These are phyloP conservation scores for Chlamydomonas sphaeroides DNA, from an alignment of 139 green algal species.

Conservation along the genomic window DNA sequence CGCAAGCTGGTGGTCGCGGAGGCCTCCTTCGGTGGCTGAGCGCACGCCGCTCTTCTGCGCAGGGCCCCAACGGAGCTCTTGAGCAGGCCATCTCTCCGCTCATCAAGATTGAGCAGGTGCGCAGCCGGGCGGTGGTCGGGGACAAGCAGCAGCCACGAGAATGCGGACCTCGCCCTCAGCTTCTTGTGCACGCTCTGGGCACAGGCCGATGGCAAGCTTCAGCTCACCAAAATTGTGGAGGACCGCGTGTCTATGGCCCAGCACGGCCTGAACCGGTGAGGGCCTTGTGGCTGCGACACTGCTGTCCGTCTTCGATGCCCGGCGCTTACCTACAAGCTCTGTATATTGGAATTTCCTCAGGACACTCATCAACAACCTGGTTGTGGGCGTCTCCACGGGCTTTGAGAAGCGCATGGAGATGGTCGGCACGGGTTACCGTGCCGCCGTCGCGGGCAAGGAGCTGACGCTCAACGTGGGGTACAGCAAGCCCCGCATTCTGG, in stretches of 20 bases:
- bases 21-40: neutral
- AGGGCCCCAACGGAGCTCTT: conserved; percentile 90
- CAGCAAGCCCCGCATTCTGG: conserved; percentile 88
- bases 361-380: conserved; percentile 93
- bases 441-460: conserved; percentile 71
- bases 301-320: too few species aligned
- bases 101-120: conserved; percentile 73
- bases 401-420: conserved; percentile 83
- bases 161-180: neutral
- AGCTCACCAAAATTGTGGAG: conserved; percentile 60
- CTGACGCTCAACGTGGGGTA: conserved; percentile 94
- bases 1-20: neutral
- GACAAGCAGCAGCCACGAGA: conserved; percentile 5
- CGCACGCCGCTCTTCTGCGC: neutral
- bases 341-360: conserved; percentile 46
- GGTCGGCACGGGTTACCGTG: conserved; percentile 94
- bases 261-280: conserved; percentile 78
- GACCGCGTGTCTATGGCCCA: conserved; percentile 62
- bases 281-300: too few species aligned
- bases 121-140: neutral
- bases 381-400: conserved; percentile 86
- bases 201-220: conserved; percentile 68
- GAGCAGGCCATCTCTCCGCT: conserved; percentile 69
- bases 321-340: too few species aligned
- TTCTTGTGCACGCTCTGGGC: neutral